Evolutionary conservation across 257 asterid genomes (phyloP), one percentile per base, ranked within the genome.

Genomic region (Cynanchum wilfordii): DNA sequence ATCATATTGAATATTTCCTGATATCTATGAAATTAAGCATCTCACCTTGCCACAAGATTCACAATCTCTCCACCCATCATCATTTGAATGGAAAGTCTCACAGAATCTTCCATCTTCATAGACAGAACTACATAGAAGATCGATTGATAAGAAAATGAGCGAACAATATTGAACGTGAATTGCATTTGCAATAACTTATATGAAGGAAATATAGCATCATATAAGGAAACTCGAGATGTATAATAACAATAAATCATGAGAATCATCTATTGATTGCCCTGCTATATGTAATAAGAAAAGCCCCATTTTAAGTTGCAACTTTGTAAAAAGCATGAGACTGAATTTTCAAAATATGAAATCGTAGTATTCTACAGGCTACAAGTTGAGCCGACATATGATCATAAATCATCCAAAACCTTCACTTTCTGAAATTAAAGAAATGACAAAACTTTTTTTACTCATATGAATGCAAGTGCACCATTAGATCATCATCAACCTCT

Each of bases 61-160:
- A 76, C 97, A 91, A 69, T 91, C 87, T 75, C 97, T 91, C 97
- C 97, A 89, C 66, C 97, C 97, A 79, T 86, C 92, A 54, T 89
- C 80, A 2, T 69, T 69, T 75, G 89, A 77, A 78, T 91, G 96
- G 81, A 89, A 91, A 63, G 90, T 85, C 76, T 87, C 92, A 74
- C 97, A 91, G 80, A 91, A 91, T 67, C 78, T 89, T 69, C 92
- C 97, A 58, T 84, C 86, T 69, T 87, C 88, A 52, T 79, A 82
- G 19, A 75, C 78, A 70, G 88, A 85, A 79, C 97, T 91, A 70
- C 75, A 73, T 64, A 80, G 44, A 60, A 75, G 69, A 52, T 49
- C 42, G 66, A 52, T 33, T 22, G 67, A 64, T 27, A 66, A 75
- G 47, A 54, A 42, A n/a, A 54, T 45, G 25, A 36, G 25, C 11